Base-by-base conservation (phyloP, 805 yeast species). In the Kodamaea hsintzibuensis region DNA sequence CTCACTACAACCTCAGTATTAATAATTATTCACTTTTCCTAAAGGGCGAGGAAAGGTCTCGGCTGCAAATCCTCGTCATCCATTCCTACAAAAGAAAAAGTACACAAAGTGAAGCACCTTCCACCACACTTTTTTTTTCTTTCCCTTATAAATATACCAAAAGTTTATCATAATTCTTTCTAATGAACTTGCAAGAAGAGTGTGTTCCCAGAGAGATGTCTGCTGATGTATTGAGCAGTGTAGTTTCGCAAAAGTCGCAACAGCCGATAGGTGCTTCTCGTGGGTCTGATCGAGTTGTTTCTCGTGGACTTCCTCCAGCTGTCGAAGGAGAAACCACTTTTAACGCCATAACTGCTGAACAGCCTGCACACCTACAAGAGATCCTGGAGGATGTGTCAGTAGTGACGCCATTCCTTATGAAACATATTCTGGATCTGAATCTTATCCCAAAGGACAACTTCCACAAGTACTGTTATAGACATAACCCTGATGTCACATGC, bases 401-500 rank as follows among this genome's bases (percentile, higher is more conserved):
- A 33, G 72, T 73, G 18, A 75, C 78, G 2, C 78, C 79, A 2
- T 75, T 75, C 53, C 61, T 75, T 42, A 70, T 67, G 48, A 73
- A 73, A 53, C 78, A 74, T 58, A 71, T 74, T 39, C 63, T 68
- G 54, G 77, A 79, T 60, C 79, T 72, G 55, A 60, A 73, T n/a
- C 61, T 66, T 52, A 74, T 77, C 14, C 78, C 80, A 18, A 64
- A 67, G 46, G 86, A 80, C 59, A 80, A 82, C 60, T 82, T 78
- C 64, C 87, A 84, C 61, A 80, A 80, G 59, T 93, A 82, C 71
- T 93, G 99, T 66, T 93, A 93, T 69, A 77, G 98, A 51, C 99
- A 93, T 70, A 90, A 93, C 65, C 98, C 98, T 2, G 92, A 90
- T 53, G 80, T 89, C 44, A 84, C 85, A 47, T 83, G 91, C 63